Evolutionary conservation across 805 yeast species (phyloP).

Genomic region (Yarrowia deformans): DNA sequence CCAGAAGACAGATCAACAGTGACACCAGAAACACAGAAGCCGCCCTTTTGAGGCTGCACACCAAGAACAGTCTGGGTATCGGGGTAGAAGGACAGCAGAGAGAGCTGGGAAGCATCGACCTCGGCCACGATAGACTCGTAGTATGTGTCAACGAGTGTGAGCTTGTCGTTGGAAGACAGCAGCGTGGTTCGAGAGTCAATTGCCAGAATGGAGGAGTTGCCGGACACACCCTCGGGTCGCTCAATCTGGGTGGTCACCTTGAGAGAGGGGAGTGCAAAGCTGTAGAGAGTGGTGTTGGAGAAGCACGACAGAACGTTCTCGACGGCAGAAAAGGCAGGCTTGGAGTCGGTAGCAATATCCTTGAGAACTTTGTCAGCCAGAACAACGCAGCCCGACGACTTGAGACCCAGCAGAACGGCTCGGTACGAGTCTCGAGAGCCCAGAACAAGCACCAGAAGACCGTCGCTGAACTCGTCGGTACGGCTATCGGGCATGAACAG

Average conservation of each 20-base stretch:
- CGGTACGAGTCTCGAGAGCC: constrained; percentile 29
- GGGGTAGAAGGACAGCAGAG: constrained; percentile 41
- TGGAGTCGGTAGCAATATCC: constrained; percentile 18
- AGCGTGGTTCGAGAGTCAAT: constrained; percentile 47
- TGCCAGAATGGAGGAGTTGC: constrained; percentile 43
- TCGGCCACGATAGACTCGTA: constrained; percentile 47
- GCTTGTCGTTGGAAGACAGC: constrained; percentile 45
- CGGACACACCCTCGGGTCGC: constrained; percentile 28
- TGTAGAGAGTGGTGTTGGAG: constrained; percentile 33
- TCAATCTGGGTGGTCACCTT: constrained; percentile 38
- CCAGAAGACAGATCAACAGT: constrained; percentile 31
- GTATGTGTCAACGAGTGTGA: constrained; percentile 53
- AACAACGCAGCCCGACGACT: constrained; percentile 25
- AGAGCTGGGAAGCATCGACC: constrained; percentile 40
- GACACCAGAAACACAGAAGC: constrained; percentile 31
- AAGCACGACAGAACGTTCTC: constrained; percentile 20
- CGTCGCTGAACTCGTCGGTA: constrained; percentile 29
- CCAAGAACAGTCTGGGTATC: constrained; percentile 36
- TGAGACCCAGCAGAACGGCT: constrained; percentile 29
- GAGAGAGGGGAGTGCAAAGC: constrained; percentile 30
- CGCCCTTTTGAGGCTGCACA: constrained; percentile 30
- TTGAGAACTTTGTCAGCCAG: constrained; percentile 34
- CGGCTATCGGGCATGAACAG: constrained; percentile 29
- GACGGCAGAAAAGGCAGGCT: constrained; percentile 27
- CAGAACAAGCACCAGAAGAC: constrained; percentile 23